phyloP scores from a whole-genome alignment of 306 rosid species.

The Pterocarpus macrocarpus region DNA sequence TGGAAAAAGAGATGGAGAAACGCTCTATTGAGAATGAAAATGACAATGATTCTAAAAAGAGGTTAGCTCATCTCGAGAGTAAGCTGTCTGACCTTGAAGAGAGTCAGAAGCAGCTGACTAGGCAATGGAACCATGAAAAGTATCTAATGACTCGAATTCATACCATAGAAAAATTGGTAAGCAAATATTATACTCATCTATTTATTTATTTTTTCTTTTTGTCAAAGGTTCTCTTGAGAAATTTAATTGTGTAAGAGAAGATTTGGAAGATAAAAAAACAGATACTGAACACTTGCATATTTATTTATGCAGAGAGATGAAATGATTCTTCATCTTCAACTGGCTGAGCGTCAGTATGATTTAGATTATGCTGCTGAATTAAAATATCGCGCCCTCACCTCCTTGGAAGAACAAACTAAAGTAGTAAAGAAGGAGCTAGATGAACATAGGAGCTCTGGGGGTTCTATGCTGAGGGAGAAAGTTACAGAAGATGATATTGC shows the following conservation, averaged over 20 bases:
- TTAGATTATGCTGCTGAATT: slow-evolving; percentile 82
- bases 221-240: slow-evolving; percentile 36
- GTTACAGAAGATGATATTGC: slow-evolving; percentile 75
- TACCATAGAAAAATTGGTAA: slow-evolving; percentile 80
- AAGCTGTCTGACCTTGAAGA: slow-evolving; percentile 73
- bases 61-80: slow-evolving; percentile 70
- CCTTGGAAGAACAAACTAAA: slow-evolving; percentile 72
- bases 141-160: slow-evolving; percentile 79
- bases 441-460: slow-evolving; percentile 72
- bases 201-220: not conserved
- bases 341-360: slow-evolving; percentile 81
- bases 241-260: too few species aligned
- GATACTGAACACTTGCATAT: not conserved
- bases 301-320: slow-evolving; percentile 60
- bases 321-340: slow-evolving; percentile 79
- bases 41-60: slow-evolving; percentile 73
- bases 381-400: slow-evolving; percentile 74
- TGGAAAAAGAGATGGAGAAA: slow-evolving; percentile 83
- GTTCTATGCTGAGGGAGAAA: slow-evolving; percentile 85
- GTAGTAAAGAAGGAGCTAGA: slow-evolving; percentile 68
- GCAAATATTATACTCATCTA: not conserved
- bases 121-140: slow-evolving; percentile 86
- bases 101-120: slow-evolving; percentile 67
- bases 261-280: too few species aligned
- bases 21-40: slow-evolving; percentile 72